Evolutionary conservation across 805 yeast species (phyloP).

Genomic region (Isabelozyma heimii): DNA sequence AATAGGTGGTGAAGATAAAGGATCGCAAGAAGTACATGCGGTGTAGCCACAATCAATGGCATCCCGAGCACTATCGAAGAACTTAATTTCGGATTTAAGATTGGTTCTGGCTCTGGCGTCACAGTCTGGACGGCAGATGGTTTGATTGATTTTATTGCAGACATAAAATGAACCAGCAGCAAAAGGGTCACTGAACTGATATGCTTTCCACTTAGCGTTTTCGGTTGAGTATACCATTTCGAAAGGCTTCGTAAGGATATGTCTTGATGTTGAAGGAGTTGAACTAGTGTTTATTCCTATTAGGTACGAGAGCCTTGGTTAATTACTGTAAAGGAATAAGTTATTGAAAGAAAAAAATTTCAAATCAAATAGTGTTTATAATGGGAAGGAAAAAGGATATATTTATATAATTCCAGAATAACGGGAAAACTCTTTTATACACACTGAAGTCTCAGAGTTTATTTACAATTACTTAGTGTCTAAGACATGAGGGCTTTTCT

Average conservation of each 20-base stretch:
- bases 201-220: conserved; percentile 57
- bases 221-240: conserved; percentile 42
- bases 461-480: background rate
- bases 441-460: background rate
- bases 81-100: conserved; percentile 44
- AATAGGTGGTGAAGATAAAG: conserved; percentile 43
- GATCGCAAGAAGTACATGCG: conserved; percentile 58
- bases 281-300: too few relatives aligned
- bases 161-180: conserved; percentile 59
- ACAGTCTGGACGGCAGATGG: conserved; percentile 71
- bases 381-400: background rate
- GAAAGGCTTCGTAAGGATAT: too few relatives aligned
- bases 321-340: background rate
- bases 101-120: conserved; percentile 45
- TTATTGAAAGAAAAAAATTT: too few relatives aligned
- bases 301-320: background rate
- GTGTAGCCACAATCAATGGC: conserved; percentile 46
- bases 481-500: background rate
- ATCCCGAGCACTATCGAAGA: conserved; percentile 37
- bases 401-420: too few relatives aligned
- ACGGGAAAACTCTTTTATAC: background rate
- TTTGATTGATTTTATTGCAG: conserved; percentile 39
- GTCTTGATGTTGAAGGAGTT: too few relatives aligned
- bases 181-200: conserved; percentile 63
- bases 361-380: too few relatives aligned